Percentiles rank a stretch among this genome's conserved stretches.
Evolutionary conservation across 1,284 basidiomycete species (phyloP).

Genomic region (Apiotrichum gamsii): DNA sequence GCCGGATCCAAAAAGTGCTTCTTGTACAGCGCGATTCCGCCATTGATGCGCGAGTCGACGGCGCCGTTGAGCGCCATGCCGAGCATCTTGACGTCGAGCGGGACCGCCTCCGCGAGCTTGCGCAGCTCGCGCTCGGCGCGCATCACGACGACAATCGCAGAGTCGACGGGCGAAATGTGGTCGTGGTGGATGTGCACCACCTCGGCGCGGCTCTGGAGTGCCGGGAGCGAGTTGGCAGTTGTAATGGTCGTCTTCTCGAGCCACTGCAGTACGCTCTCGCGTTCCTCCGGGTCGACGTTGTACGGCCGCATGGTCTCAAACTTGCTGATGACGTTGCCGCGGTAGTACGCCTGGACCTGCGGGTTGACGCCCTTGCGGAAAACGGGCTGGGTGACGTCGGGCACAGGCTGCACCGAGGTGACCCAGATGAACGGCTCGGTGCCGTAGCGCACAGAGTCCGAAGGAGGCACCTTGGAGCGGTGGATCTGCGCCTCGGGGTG

Average conservation of each 20-base stretch:
- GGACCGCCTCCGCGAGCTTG: constrained; percentile 17
- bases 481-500: constrained; percentile 80
- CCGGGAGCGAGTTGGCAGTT: constrained; percentile 82
- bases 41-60: constrained; percentile 74
- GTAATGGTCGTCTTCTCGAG: constrained; percentile 79
- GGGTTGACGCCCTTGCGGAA: constrained; percentile 81
- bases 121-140: constrained; percentile 27
- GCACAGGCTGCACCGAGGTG: constrained; percentile 76
- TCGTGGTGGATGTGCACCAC: constrained; percentile 67
- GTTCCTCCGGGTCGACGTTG: constrained; percentile 56
- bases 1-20: constrained; percentile 62
- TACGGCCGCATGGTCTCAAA: constrained; percentile 72
- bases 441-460: constrained; percentile 73
- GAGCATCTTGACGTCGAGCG: constrained; percentile 64
- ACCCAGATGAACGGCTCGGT: constrained; percentile 82
- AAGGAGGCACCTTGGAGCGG: constrained; percentile 67
- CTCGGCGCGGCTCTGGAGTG: constrained; percentile 83
- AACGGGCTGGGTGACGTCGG: constrained; percentile 67
- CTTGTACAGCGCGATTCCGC: constrained; percentile 66
- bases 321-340: constrained; percentile 62
- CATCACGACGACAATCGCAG: constrained; percentile 72
- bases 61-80: constrained; percentile 81
- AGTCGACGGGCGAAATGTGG: constrained; percentile 81
- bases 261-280: constrained; percentile 60
- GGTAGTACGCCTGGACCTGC: constrained; percentile 65